A percentile compares a stretch with the other conserved stretches of the same genome.
Evolutionary conservation across 1,139 yeast genomes (phyloP).

Genomic region (Kurtzmaniella quercitrusa): DNA sequence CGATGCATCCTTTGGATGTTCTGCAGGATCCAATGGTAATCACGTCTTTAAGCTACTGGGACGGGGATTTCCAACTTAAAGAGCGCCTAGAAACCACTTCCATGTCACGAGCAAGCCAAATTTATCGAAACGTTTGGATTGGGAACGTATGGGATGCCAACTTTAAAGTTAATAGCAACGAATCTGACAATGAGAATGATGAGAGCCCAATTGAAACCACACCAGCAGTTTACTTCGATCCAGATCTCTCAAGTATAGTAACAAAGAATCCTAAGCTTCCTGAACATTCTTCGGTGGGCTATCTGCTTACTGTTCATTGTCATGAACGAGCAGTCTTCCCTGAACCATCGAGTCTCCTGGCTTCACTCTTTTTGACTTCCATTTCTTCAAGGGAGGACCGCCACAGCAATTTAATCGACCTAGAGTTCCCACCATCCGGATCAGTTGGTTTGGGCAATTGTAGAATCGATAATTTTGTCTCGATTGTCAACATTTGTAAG

Average conservation of each 20-base stretch:
- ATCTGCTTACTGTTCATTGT: constrained; percentile 37
- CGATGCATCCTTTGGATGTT: constrained; percentile 1
- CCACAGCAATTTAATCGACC: constrained; percentile 4
- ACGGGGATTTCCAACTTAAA: constrained; percentile 62
- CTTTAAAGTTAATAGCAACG: not conserved
- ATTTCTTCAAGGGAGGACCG: constrained; percentile 13
- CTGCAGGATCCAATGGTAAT: constrained; percentile 11
- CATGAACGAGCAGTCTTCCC: constrained; percentile 62
- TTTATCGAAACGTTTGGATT: constrained; percentile 61
- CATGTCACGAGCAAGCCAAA: constrained; percentile 75
- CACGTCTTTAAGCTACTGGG: constrained; percentile 46
- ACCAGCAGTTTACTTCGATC: not conserved
- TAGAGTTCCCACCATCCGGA: constrained; percentile 83
- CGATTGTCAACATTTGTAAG: constrained; percentile 63
- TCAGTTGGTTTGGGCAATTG: constrained; percentile 71
- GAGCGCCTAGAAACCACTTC: constrained; percentile 78
- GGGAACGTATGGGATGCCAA: constrained; percentile 61
- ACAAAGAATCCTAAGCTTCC: not conserved
- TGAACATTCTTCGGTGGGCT: not conserved
- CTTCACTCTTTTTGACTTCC: constrained; percentile 30
- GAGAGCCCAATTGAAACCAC: not conserved
- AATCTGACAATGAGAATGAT: not conserved
- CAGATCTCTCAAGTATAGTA: not conserved
- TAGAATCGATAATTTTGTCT: constrained; percentile 49
- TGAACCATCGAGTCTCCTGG: constrained; percentile 27